Conservation (phyloP, 2,329 filamentous ascomycete species). For the Cladosporium sp. region DNA sequence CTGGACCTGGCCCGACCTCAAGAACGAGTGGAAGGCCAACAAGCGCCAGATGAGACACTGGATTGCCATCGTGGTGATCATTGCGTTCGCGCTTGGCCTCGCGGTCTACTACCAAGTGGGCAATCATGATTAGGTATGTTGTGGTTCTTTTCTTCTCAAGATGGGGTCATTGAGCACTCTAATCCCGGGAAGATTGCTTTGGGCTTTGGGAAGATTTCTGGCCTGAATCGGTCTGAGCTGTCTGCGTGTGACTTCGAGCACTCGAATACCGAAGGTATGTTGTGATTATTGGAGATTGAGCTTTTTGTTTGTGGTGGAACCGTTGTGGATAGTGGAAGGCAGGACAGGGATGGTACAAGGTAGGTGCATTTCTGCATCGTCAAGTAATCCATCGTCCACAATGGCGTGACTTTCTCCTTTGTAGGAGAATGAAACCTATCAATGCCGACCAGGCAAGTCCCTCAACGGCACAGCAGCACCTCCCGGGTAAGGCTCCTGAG, state of each 20-base stretch:
- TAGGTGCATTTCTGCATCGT: background rate
- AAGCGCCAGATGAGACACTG: background rate
- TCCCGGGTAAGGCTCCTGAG: background rate
- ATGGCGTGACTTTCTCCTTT: background rate
- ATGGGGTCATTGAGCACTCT: too few species aligned
- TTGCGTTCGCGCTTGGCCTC: background rate
- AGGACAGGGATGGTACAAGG: background rate
- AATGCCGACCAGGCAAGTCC: background rate
- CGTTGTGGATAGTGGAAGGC: background rate
- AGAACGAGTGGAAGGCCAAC: background rate
- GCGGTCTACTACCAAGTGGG: background rate
- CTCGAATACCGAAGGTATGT: background rate
- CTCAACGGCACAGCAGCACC: slow-evolving; percentile 11
- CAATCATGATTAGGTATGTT: background rate
- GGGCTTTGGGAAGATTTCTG: too few species aligned
- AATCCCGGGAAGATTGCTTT: too few species aligned
- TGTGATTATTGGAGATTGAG: background rate
- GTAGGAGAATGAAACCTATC: background rate
- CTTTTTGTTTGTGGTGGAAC: background rate
- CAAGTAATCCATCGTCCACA: background rate
- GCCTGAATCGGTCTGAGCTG: too few species aligned
- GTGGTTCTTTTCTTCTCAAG: too few species aligned
- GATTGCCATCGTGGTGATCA: background rate
- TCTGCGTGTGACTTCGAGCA: too few species aligned
- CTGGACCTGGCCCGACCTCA: background rate